A percentile compares a stretch with the other conserved stretches of the same genome.
Evolutionary conservation across 257 asterid species (phyloP).

Genomic region (Forsythia suspensa): DNA sequence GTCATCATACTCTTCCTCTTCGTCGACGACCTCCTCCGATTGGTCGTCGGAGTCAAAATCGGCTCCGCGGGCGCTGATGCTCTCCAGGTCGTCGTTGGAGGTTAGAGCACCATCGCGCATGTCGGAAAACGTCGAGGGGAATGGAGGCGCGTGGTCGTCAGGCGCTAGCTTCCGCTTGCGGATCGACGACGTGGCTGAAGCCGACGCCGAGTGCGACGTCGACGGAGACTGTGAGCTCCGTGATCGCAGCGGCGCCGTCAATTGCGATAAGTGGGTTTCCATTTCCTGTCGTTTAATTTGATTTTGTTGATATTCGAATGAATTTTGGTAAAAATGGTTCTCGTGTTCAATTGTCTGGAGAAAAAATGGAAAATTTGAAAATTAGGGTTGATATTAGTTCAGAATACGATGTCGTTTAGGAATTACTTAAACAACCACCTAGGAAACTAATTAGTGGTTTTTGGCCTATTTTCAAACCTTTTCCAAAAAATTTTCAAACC

Average conservation of each 20-base stretch:
- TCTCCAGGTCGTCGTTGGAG: conserved; percentile 92
- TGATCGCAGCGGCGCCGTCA: conserved; percentile 84
- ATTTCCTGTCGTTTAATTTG: not conserved
- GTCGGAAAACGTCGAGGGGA: conserved; percentile 85
- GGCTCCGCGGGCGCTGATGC: conserved; percentile 91
- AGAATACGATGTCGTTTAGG: not conserved
- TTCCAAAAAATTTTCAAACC: too few relatives aligned
- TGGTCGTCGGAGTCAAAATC: conserved; percentile 94
- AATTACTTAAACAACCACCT: not conserved
- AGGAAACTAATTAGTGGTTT: too few relatives aligned
- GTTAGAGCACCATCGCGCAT: conserved; percentile 94
- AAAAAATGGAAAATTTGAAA: not conserved
- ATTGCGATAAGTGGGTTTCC: conserved; percentile 38
- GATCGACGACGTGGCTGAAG: conserved; percentile 91
- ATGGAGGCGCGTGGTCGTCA: conserved; percentile 84
- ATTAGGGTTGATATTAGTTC: not conserved
- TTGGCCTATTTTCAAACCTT: too few relatives aligned
- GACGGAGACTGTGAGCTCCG: conserved; percentile 97
- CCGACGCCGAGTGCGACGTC: conserved; percentile 96
- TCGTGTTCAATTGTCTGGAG: not conserved
- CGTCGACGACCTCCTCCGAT: conserved; percentile 82
- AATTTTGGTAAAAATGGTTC: not conserved
- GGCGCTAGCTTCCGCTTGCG: conserved; percentile 77
- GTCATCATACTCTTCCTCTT: conserved; percentile 64
- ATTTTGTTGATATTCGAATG: not conserved